Evolutionary conservation across 2,329 filamentous ascomycete species (phyloP).

Genomic region (Aspergillus fischeri): DNA sequence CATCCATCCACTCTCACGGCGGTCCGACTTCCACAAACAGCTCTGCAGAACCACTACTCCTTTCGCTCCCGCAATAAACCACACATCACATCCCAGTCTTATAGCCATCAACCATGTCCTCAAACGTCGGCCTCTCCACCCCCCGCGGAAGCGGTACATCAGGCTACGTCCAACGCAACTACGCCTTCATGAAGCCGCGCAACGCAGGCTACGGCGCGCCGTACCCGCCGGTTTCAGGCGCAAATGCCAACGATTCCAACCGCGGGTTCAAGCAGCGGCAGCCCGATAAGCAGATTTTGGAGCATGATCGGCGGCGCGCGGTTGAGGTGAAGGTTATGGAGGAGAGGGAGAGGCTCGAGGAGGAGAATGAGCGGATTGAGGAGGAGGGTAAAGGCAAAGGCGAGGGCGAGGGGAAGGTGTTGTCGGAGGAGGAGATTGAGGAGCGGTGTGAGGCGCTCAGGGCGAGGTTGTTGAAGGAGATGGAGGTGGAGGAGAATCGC

Average conservation of each 20-base stretch:
- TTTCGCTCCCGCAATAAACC: background rate
- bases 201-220: constrained; percentile 65
- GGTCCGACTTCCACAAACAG: background rate
- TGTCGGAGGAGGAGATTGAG: constrained; percentile 87
- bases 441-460: constrained; percentile 64
- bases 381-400: constrained; percentile 58
- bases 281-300: constrained; percentile 86
- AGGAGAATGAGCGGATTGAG: constrained; percentile 59
- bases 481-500: constrained; percentile 45
- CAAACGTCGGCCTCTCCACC: constrained; percentile 93
- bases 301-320: constrained; percentile 86
- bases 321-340: constrained; percentile 94
- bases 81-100: background rate
- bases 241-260: constrained; percentile 48
- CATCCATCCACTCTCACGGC: no score
- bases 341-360: constrained; percentile 83
- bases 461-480: constrained; percentile 57
- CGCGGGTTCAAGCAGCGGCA: constrained; percentile 70
- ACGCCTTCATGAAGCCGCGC: constrained; percentile 80
- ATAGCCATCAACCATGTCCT: constrained; percentile 63
- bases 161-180: constrained; percentile 95
- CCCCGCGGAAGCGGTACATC: constrained; percentile 94
- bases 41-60: constrained; percentile 2
- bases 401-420: constrained; percentile 32
- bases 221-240: constrained; percentile 52